phyloP scores from a whole-genome alignment of 148 eudicot genomes.

The Diospyros lotus region DNA sequence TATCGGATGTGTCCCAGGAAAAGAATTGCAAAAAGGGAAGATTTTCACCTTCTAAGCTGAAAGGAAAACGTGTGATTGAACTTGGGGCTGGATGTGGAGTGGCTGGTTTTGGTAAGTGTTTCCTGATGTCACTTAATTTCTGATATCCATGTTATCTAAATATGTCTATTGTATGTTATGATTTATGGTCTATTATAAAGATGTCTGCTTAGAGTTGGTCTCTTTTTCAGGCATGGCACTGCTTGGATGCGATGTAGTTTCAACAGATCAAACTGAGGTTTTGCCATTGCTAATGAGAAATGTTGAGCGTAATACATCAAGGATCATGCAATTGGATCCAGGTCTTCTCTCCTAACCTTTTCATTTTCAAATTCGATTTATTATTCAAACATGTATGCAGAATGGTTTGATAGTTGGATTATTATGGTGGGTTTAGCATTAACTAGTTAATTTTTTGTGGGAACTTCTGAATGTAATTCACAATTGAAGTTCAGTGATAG shows the following conservation, averaged over 20 bases:
- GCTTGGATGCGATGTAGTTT: constrained; percentile 82
- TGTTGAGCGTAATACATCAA: constrained; percentile 74
- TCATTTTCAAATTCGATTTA: neutral
- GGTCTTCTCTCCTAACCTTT: constrained; percentile 25
- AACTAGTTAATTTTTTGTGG: neutral
- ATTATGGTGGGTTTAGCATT: neutral
- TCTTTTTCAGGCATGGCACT: constrained; percentile 74
- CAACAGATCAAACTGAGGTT: constrained; percentile 92
- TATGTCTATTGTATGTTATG: neutral
- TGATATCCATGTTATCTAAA: neutral
- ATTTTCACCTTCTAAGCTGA: constrained; percentile 79
- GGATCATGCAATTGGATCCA: constrained; percentile 62
- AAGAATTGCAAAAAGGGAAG: constrained; percentile 86
- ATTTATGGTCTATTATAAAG: neutral
- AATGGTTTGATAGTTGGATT: neutral
- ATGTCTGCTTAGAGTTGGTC: neutral
- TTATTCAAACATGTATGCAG: neutral
- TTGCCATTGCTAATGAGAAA: constrained; percentile 79
- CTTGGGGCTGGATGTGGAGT: constrained; percentile 99
- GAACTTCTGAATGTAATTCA: neutral
- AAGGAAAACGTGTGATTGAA: constrained; percentile 86
- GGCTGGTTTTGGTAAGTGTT: constrained; percentile 82
- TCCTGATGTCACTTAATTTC: constrained; percentile 3
- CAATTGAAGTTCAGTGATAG: neutral
- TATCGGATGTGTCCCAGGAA: constrained; percentile 43